Base-by-base conservation (phyloP, 345 rosid species). In the Fremontodendron californicum region DNA sequence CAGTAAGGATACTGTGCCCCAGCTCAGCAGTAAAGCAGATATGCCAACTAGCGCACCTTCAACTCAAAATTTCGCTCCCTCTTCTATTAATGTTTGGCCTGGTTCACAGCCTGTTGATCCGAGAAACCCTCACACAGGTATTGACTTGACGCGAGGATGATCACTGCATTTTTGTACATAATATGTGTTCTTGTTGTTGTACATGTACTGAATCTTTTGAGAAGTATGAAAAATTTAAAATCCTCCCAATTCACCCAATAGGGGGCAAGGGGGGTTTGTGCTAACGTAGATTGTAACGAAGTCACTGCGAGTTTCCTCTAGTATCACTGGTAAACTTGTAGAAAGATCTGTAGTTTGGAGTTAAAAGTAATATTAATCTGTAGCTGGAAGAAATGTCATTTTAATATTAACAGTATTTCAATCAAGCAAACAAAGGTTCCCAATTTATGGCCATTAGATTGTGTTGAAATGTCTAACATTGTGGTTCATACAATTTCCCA, bases 81-180 rank as follows among this genome's bases (percentile, higher is more conserved):
- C 91, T 18, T 66, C 87, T 23, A 77, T 85, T 78, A 84, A 85
- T 2, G 81, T 82, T 39, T 95, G 99, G 99, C 84, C 91, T 0
- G 88, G 87, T 70, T 79, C 89, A n/a, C 89, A 89, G 65, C 78
- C 89, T 29, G 78, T 86, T 72, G 94, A 92, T 83, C 68, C 85
- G 88, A 92, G 93, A 81, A 89, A 84, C 79, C 89, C 88, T 52
- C 98, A 89, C 85, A 86, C 86, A 19, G 95, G 87, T 83, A 92
- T 93, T 83, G 97, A 95, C 87, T 87, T 95, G 89, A 91, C 86
- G 16, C 88, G 91, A 13, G 97, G 99, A 82, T 93, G 91, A 91
- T 74, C 23, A 69, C 84, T 82, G 77, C 78, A 82, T 85, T 82
- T 84, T 58, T 57, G 65, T 73, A 72, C 62, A 72, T 72, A 49